A percentile compares a stretch with the other conserved stretches of the same genome.
Conservation (phyloP, 495 filamentous ascomycete genomes). For the Clavariopsis aquatica region DNA sequence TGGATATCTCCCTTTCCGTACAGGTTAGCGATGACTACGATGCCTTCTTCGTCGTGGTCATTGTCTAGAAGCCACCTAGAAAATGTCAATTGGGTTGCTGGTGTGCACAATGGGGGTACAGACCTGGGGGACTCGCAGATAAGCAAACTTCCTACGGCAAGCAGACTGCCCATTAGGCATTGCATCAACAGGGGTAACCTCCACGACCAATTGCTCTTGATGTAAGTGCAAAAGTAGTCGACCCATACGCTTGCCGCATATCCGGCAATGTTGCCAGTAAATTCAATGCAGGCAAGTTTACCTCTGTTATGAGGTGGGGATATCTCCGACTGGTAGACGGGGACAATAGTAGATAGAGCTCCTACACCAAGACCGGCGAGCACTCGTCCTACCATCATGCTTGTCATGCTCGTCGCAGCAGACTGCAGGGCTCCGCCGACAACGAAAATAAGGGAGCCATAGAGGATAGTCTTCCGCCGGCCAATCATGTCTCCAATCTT, state of each 20-base stretch:
- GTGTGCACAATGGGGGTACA: constrained; percentile 30
- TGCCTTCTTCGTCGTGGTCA: constrained; percentile 97
- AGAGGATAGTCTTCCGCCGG: constrained; percentile 85
- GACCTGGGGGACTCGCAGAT: constrained; percentile 97
- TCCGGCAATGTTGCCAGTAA: constrained; percentile 92
- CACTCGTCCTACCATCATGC: constrained; percentile 91
- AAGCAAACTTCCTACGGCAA: constrained; percentile 81
- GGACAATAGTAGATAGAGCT: constrained; percentile 93
- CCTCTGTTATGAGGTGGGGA: constrained; percentile 94
- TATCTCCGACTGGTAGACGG: constrained; percentile 97
- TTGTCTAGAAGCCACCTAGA: constrained; percentile 93
- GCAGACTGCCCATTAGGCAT: constrained; percentile 85
- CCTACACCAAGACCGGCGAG: constrained; percentile 93
- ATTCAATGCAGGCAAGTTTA: constrained; percentile 95
- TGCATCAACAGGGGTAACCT: constrained; percentile 88
- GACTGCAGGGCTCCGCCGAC: constrained; percentile 85
- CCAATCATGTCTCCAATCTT: constrained; percentile 90
- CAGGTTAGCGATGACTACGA: constrained; percentile 95
- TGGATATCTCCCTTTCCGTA: constrained; percentile 95
- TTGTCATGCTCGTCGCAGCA: constrained; percentile 75
- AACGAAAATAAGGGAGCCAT: constrained; percentile 90
- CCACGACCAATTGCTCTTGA: constrained; percentile 84
- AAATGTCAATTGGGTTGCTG: constrained; percentile 20
- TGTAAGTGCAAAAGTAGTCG: constrained; percentile 94
- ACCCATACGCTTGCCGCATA: constrained; percentile 98